Percentiles rank a stretch among this genome's conserved stretches.
phyloP scores from a whole-genome alignment of 2,329 filamentous ascomycete species.

The Lecanicillium sp. region DNA sequence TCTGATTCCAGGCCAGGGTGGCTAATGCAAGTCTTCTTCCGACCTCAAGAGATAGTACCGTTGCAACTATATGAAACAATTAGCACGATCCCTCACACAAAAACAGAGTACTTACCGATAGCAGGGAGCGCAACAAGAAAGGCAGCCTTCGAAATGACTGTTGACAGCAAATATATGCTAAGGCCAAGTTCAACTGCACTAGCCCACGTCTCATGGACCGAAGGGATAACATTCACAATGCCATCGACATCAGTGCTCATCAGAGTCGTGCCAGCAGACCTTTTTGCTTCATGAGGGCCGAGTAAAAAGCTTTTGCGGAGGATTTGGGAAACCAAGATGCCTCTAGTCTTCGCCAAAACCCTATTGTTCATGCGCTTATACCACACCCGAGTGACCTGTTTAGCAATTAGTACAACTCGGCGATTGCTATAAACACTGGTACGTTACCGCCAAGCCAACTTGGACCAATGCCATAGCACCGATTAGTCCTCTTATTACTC shows the following conservation, averaged over 20 bases:
- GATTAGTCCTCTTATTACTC: too few relatives aligned
- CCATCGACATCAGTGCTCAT: slow-evolving; percentile 8
- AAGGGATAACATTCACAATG: slow-evolving; percentile 3
- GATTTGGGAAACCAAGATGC: slow-evolving; percentile 33
- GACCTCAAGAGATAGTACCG: slow-evolving; percentile 1
- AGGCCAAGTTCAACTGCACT: slow-evolving; percentile 3
- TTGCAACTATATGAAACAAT: too few relatives aligned
- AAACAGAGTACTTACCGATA: background rate
- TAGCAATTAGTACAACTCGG: too few relatives aligned
- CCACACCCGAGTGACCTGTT: slow-evolving; percentile 8
- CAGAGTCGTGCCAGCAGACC: slow-evolving; percentile 4
- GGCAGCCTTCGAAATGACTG: slow-evolving; percentile 3
- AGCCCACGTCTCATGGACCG: slow-evolving; percentile 6
- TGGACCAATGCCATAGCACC: slow-evolving; percentile 10
- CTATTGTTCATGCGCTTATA: slow-evolving; percentile 27
- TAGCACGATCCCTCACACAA: background rate
- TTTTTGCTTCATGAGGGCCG: slow-evolving; percentile 15
- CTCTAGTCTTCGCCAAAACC: slow-evolving; percentile 27
- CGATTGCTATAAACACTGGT: too few relatives aligned
- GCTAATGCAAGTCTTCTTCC: slow-evolving; percentile 3
- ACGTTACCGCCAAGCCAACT: slow-evolving; percentile 29
- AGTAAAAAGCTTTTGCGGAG: slow-evolving; percentile 36
- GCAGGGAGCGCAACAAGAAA: slow-evolving; percentile 5
- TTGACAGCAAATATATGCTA: slow-evolving; percentile 7
- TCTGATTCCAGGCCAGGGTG: slow-evolving; percentile 4